phyloP scores from a whole-genome alignment of 2,329 filamentous ascomycete genomes.

The Hypoxylon sp. region DNA sequence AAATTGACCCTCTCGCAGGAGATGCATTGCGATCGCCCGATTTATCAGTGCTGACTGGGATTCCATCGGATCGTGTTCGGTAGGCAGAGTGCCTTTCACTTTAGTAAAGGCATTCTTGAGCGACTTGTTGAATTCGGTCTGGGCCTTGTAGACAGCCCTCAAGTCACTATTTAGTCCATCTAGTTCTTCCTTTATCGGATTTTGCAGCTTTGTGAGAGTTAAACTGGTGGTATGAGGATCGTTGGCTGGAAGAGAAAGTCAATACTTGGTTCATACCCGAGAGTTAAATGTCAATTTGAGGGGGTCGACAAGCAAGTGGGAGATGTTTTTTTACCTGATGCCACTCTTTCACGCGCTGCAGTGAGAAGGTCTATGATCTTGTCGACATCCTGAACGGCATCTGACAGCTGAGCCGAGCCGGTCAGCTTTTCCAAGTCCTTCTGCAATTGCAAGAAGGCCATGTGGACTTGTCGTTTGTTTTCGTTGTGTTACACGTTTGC shows the following conservation, averaged over 20 bases:
- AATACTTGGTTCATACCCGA: background rate
- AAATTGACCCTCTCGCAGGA: constrained; percentile 95
- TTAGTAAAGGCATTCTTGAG: constrained; percentile 85
- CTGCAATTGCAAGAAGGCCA: constrained; percentile 71
- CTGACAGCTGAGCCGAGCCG: constrained; percentile 76
- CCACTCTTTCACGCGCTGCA: constrained; percentile 80
- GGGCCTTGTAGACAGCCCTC: constrained; percentile 84
- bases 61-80: constrained; percentile 84
- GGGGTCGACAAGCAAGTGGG: constrained; percentile 5
- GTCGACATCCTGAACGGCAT: constrained; percentile 85
- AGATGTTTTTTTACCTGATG: constrained; percentile 67
- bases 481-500: constrained; percentile 5
- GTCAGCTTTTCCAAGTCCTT: constrained; percentile 82
- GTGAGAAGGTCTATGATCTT: constrained; percentile 83
- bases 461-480: constrained; percentile 46
- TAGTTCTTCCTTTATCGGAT: constrained; percentile 84
- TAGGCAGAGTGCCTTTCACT: constrained; percentile 78
- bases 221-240: constrained; percentile 80
- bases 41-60: constrained; percentile 85
- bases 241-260: constrained; percentile 55
- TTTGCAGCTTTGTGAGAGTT: constrained; percentile 87
- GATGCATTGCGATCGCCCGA: constrained; percentile 94
- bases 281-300: background rate
- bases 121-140: constrained; percentile 87
- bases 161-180: constrained; percentile 85